phyloP scores from a whole-genome alignment of 176 grass and related monocot species.

The Calamus simplicifolius region DNA sequence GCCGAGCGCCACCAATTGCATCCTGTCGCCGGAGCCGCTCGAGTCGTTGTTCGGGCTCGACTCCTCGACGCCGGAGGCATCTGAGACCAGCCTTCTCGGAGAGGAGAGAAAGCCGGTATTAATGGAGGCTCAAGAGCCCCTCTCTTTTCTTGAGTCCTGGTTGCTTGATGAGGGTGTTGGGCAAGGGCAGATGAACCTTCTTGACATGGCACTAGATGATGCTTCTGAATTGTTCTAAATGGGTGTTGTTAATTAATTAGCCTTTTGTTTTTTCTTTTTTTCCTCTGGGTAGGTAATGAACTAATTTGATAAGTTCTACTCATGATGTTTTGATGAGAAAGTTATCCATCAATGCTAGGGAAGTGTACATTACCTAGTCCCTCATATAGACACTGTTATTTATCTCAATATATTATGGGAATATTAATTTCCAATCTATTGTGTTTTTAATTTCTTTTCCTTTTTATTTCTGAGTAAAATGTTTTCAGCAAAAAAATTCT shows the following conservation, averaged over 20 bases:
- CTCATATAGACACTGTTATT: no score
- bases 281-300: not conserved
- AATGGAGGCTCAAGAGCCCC: not conserved
- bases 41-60: not conserved
- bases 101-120: not conserved
- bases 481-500: no score
- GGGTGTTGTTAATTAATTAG: not conserved
- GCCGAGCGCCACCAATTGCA: not conserved
- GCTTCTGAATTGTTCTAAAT: not conserved
- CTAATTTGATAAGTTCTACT: no score
- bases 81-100: not conserved
- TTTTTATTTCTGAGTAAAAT: no score
- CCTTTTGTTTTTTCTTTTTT: not conserved
- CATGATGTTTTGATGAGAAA: no score
- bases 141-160: conserved; percentile 52
- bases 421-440: no score
- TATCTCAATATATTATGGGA: no score
- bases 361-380: no score
- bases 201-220: conserved; percentile 23
- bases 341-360: no score
- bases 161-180: conserved; percentile 40
- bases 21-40: conserved; percentile 17
- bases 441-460: no score
- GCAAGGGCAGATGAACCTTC: conserved; percentile 12
- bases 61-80: conserved; percentile 18